Evolutionary conservation across 164 flowering plant genomes (phyloP).

Genomic region (Tetracentron sinense): DNA sequence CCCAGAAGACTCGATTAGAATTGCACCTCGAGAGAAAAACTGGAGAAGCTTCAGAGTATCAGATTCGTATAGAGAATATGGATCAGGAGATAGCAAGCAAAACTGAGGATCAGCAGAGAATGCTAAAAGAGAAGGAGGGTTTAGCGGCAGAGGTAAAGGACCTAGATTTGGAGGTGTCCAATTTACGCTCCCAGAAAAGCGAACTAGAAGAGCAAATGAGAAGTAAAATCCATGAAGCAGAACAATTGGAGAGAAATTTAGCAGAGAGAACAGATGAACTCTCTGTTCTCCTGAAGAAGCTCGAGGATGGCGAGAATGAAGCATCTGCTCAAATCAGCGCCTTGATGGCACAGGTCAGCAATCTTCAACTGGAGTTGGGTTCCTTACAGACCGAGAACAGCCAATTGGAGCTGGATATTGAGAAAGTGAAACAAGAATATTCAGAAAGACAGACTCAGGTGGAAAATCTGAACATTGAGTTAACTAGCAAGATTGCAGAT

Average conservation of each 20-base stretch:
- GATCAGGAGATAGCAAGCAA: slow-evolving; percentile 41
- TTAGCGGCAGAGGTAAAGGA: slow-evolving; percentile 17
- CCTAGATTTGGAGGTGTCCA: slow-evolving; percentile 29
- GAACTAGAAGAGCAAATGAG: slow-evolving; percentile 32
- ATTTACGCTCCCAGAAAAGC: slow-evolving; percentile 25
- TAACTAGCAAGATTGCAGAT: slow-evolving; percentile 9
- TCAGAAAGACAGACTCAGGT: slow-evolving; percentile 8
- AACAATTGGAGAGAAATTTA: slow-evolving; percentile 25
- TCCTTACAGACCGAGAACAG: too few relatives aligned
- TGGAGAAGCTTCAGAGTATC: slow-evolving; percentile 31
- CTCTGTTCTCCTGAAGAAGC: slow-evolving; percentile 23
- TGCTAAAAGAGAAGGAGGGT: slow-evolving; percentile 35
- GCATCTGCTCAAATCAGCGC: slow-evolving; percentile 12
- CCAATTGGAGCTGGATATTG: too few relatives aligned
- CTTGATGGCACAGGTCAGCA: neutral
- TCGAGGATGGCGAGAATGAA: slow-evolving; percentile 31
- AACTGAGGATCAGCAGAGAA: slow-evolving; percentile 27
- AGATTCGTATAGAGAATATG: slow-evolving; percentile 36
- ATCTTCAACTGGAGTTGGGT: too few relatives aligned
- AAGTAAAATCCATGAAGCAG: too few relatives aligned
- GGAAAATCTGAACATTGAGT: slow-evolving; percentile 6
- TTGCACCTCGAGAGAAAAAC: slow-evolving; percentile 30
- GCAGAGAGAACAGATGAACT: slow-evolving; percentile 32
- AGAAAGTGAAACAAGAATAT: neutral
- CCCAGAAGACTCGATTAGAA: slow-evolving; percentile 32